A percentile compares a stretch with the other conserved stretches of the same genome.
Conservation (phyloP, 2,329 filamentous ascomycete species). For the Bipolaris gigantea region DNA sequence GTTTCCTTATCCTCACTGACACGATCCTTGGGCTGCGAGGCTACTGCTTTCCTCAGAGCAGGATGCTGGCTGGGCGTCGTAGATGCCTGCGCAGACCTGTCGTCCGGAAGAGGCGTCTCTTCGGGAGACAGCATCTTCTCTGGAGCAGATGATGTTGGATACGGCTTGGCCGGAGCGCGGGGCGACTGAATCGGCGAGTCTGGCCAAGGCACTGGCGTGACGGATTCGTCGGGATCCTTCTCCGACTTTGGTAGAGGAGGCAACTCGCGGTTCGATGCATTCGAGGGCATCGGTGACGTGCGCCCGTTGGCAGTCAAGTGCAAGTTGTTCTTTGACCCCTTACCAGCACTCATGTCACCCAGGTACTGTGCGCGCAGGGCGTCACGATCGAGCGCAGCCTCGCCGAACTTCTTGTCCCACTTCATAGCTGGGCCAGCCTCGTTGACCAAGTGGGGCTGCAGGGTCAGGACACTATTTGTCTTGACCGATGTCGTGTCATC, state of each 20-base stretch:
- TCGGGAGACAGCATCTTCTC: slow-evolving; percentile 1
- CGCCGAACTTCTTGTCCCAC: slow-evolving; percentile 96
- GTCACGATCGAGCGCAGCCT: slow-evolving; percentile 85
- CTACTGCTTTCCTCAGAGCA: slow-evolving; percentile 42
- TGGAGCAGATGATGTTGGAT: slow-evolving; percentile 3
- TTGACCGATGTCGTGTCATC: slow-evolving; percentile 63
- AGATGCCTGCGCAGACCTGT: slow-evolving; percentile 29
- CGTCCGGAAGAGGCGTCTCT: slow-evolving; percentile 28
- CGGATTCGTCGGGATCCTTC: slow-evolving; percentile 35
- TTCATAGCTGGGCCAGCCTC: slow-evolving; percentile 94
- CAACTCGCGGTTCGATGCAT: slow-evolving; percentile 44
- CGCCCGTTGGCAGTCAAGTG: slow-evolving; percentile 37
- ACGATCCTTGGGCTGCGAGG: slow-evolving; percentile 15
- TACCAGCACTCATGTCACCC: slow-evolving; percentile 70
- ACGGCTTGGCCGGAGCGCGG: slow-evolving; percentile 37
- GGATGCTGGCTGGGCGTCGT: slow-evolving; percentile 46
- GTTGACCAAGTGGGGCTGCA: slow-evolving; percentile 80
- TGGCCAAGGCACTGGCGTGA: slow-evolving; percentile 38
- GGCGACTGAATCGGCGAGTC: slow-evolving; percentile 32
- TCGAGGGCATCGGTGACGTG: slow-evolving; percentile 28
- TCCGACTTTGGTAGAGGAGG: slow-evolving; percentile 46
- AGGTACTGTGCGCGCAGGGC: slow-evolving; percentile 84
- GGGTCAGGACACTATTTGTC: slow-evolving; percentile 85
- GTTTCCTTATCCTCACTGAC: slow-evolving; percentile 25
- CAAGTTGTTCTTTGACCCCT: slow-evolving; percentile 59